Percentiles rank a stretch among this genome's conserved stretches.
Conservation (phyloP, 805 yeast species). For the Candida easanensis region DNA sequence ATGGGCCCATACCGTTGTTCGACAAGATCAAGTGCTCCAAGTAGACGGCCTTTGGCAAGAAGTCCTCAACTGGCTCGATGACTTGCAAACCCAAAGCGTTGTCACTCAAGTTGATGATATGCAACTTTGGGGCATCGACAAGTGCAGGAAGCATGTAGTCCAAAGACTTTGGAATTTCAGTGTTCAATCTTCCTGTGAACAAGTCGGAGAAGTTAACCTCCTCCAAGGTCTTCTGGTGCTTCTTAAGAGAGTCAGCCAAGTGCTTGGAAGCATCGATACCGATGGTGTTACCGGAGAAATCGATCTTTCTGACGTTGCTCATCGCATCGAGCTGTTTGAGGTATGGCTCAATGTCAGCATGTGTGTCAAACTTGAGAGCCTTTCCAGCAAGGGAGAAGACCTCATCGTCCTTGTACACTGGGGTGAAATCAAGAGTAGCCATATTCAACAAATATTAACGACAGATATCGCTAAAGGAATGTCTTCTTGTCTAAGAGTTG, state of each 20-base stretch:
- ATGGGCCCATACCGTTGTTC: slow-evolving; percentile 98
- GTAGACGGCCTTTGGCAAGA: slow-evolving; percentile 70
- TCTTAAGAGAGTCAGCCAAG: slow-evolving; percentile 54
- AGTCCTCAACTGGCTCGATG: slow-evolving; percentile 82
- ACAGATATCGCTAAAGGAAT: too few relatives aligned
- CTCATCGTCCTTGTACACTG: slow-evolving; percentile 43
- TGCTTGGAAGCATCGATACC: slow-evolving; percentile 85
- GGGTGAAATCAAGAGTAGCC: slow-evolving; percentile 39
- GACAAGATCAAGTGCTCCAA: slow-evolving; percentile 84
- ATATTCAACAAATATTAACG: slow-evolving; percentile 26
- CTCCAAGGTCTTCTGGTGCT: slow-evolving; percentile 43
- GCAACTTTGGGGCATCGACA: slow-evolving; percentile 62
- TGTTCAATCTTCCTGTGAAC: slow-evolving; percentile 91
- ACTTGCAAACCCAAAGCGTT: slow-evolving; percentile 97
- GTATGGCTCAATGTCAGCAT: slow-evolving; percentile 70
- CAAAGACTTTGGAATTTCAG: slow-evolving; percentile 88
- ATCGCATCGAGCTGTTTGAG: slow-evolving; percentile 50
- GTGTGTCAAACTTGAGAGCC: slow-evolving; percentile 71
- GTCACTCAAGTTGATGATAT: slow-evolving; percentile 81
- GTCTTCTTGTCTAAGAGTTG: background rate
- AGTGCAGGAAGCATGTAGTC: slow-evolving; percentile 70
- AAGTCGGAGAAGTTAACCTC: slow-evolving; percentile 87
- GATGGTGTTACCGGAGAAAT: slow-evolving; percentile 89
- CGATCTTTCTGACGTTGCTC: slow-evolving; percentile 49
- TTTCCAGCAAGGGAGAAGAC: slow-evolving; percentile 68